Base-by-base conservation (phyloP, 169 alveolate genomes). In the Theileria equi region DNA sequence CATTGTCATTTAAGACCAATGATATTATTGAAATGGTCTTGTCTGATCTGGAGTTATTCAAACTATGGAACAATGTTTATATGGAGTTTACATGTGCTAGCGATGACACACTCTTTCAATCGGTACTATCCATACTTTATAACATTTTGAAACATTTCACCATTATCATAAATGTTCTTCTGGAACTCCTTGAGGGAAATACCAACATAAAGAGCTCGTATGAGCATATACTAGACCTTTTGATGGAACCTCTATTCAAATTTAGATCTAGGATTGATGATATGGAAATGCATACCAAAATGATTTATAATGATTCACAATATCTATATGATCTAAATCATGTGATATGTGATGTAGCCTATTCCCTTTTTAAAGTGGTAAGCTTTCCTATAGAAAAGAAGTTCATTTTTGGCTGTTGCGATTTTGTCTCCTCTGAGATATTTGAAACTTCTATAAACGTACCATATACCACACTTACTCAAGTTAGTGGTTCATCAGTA, bases 201-300 rank as follows among this genome's bases (percentile, higher is more conserved):
- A 13, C 19, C 19, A 38, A 38, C n/a, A 13, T 13, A 13, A 38
- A 38, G n/a, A 38, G 45, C n/a, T 13, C n/a, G n/a, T 13, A 38
- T 38, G 45, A 38, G 19, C 19, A 13, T 13, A 38, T 38, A 13
- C 19, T 38, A 13, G n/a, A 38, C n/a, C 19, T 38, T 13, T 38
- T 38, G n/a, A 38, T 38, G 45, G 45, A 38, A 13, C 45, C 45
- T 38, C n/a, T 38, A 38, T 13, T 38, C n/a, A 38, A 38, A 38
- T 13, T 38, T 13, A 38, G 45, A 38, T 38, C 19, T 13, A 13
- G n/a, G 13, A 13, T 38, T 13, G 45, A 38, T 38, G 45, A 38
- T 38, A n/a, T n/a, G n/a, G n/a, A n/a, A n/a, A n/a, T 38, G 45
- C 45, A 38, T 38, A 38, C n/a, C 45, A 38, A 38, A n/a, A n/a